Percentiles rank a stretch among this genome's conserved stretches.
Conservation (phyloP, 495 filamentous ascomycete species). For the Neurospora sp. region DNA sequence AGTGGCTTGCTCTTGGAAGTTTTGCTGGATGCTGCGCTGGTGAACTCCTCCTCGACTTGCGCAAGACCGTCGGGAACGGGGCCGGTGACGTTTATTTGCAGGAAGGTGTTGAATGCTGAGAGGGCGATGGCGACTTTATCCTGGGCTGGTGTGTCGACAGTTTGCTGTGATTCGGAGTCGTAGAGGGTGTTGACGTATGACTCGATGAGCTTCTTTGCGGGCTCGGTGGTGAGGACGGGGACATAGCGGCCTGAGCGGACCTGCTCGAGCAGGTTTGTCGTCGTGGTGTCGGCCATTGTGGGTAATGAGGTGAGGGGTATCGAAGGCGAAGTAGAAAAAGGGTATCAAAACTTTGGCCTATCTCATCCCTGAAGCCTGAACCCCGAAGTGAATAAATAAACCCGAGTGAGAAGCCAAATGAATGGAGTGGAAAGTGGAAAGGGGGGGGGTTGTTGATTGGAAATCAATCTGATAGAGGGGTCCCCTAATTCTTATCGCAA, state of each 20-base stretch:
- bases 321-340: not conserved
- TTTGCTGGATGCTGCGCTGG: constrained; percentile 8
- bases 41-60: constrained; percentile 18
- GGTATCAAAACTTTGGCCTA: not conserved
- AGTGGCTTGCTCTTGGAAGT: not conserved
- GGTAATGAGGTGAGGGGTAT: not conserved
- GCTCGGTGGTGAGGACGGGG: constrained; percentile 11
- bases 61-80: constrained; percentile 52
- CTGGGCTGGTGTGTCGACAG: not conserved
- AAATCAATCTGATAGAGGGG: not conserved
- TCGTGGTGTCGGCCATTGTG: not conserved
- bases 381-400: not conserved
- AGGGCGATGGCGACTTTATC: constrained; percentile 47
- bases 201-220: constrained; percentile 8
- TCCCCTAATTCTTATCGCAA: not conserved
- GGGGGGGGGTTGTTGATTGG: not conserved
- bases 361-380: not conserved
- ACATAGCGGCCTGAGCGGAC: constrained; percentile 13
- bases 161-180: constrained; percentile 19
- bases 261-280: not conserved
- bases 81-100: constrained; percentile 88
- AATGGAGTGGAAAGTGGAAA: not conserved
- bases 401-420: not conserved
- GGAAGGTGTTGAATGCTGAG: constrained; percentile 69
- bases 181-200: constrained; percentile 1